phyloP scores from a whole-genome alignment of 257 asterid genomes.

The Petunia secreta region DNA sequence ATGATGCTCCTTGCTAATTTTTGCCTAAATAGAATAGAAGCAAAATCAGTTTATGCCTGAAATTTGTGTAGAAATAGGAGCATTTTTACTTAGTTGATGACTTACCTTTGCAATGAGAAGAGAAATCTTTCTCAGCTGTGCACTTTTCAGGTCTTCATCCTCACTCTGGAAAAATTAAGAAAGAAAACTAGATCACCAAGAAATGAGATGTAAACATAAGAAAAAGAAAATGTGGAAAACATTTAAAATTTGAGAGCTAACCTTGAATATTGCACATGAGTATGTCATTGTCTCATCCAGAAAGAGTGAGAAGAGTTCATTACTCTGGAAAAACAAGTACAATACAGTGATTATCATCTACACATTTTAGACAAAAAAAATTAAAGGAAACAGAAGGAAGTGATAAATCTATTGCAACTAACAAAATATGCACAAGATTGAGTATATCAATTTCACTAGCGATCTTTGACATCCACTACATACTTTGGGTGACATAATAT shows the following conservation, averaged over 20 bases:
- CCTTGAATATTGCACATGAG: background rate
- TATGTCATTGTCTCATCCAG: too few relatives aligned
- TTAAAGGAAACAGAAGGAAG: slow-evolving; percentile 8
- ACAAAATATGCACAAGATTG: too few relatives aligned
- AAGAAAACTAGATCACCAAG: background rate
- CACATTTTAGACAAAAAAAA: background rate
- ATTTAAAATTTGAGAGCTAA: slow-evolving; percentile 40
- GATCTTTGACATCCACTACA: too few relatives aligned
- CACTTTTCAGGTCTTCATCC: slow-evolving; percentile 77
- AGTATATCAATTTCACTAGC: too few relatives aligned
- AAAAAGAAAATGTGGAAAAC: too few relatives aligned
- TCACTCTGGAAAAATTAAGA: slow-evolving; percentile 41
- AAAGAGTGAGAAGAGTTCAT: too few relatives aligned
- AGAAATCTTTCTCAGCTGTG: slow-evolving; percentile 71
- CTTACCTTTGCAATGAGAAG: slow-evolving; percentile 73
- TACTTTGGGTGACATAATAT: too few relatives aligned
- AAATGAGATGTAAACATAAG: background rate
- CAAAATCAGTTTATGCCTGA: background rate
- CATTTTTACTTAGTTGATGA: background rate
- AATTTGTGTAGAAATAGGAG: background rate
- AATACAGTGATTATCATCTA: background rate
- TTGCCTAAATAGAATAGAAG: slow-evolving; percentile 53
- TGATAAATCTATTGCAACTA: too few relatives aligned
- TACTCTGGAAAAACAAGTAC: background rate
- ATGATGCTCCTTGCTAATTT: slow-evolving; percentile 62